Evolutionary conservation across 179 eudicot genomes (phyloP).

Genomic region (Camellia oleifera): DNA sequence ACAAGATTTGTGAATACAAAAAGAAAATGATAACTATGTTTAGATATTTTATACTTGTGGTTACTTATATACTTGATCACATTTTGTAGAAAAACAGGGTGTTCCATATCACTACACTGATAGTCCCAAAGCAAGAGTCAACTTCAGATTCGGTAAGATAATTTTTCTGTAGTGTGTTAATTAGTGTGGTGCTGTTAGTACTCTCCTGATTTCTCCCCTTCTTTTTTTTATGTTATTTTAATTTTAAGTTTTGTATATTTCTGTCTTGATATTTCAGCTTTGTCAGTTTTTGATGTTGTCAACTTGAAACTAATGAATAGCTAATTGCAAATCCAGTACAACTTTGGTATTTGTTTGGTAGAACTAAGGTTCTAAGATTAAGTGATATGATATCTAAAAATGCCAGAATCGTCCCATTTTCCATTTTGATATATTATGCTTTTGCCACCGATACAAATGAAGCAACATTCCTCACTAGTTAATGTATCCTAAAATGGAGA

Average conservation of each 20-base stretch:
- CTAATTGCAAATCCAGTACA: neutral
- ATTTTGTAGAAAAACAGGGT: constrained; percentile 82
- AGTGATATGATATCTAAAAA: neutral
- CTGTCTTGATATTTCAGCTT: constrained; percentile 1
- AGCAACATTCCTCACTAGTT: too few relatives aligned
- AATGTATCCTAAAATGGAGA: too few relatives aligned
- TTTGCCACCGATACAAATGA: neutral
- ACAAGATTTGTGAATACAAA: constrained; percentile 6
- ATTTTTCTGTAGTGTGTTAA: neutral
- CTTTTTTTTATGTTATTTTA: neutral
- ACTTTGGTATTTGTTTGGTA: neutral
- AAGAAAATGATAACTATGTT: neutral
- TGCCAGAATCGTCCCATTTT: neutral
- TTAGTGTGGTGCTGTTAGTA: neutral
- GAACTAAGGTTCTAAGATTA: neutral
- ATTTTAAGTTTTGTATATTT: neutral
- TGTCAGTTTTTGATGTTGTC: neutral
- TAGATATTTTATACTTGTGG: neutral
- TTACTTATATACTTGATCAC: constrained; percentile 13
- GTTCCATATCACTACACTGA: constrained; percentile 81
- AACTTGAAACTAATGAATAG: neutral
- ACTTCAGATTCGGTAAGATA: constrained; percentile 92
- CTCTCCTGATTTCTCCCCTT: neutral
- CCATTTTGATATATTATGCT: constrained; percentile 1
- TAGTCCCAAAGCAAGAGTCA: constrained; percentile 95